phyloP scores from a whole-genome alignment of 306 rosid species.

The Prosopis cineraria region DNA sequence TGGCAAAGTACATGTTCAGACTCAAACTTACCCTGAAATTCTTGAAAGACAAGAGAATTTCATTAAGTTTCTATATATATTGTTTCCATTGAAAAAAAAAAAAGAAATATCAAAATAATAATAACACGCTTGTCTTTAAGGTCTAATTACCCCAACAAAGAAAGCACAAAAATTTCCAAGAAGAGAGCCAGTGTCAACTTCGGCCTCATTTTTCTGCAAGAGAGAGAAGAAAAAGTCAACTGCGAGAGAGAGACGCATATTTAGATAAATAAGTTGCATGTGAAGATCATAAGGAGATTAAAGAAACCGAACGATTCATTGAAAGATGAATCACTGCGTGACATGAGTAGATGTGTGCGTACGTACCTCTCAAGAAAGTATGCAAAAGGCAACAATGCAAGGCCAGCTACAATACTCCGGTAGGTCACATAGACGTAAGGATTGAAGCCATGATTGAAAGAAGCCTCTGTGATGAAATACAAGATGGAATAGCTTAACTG shows the following conservation, averaged over 20 bases:
- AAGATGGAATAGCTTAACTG: not conserved
- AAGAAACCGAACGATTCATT: no score
- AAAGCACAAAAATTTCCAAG: constrained; percentile 58
- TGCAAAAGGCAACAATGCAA: constrained; percentile 55
- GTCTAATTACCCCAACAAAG: constrained; percentile 49
- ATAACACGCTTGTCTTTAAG: not conserved
- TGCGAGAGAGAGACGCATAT: not conserved
- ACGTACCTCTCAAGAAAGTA: constrained; percentile 55
- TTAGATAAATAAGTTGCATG: not conserved
- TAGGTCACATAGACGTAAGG: constrained; percentile 16
- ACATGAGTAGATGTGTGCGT: no score
- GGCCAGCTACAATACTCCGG: constrained; percentile 42
- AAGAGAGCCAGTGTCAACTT: constrained; percentile 49
- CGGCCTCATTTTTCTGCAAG: constrained; percentile 53
- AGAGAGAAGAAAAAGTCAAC: not conserved
- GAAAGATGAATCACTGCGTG: no score
- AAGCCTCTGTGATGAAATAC: not conserved
- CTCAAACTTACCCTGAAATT: constrained; percentile 50
- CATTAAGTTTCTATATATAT: not conserved
- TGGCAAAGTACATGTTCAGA: not conserved
- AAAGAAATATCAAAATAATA: not conserved
- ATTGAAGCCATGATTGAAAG: not conserved
- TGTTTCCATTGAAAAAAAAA: not conserved
- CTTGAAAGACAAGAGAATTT: not conserved
- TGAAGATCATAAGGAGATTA: not conserved